These are phyloP conservation scores for Alnus rubra DNA, from an alignment of 306 rosid genomes.

Conservation along the genomic window DNA sequence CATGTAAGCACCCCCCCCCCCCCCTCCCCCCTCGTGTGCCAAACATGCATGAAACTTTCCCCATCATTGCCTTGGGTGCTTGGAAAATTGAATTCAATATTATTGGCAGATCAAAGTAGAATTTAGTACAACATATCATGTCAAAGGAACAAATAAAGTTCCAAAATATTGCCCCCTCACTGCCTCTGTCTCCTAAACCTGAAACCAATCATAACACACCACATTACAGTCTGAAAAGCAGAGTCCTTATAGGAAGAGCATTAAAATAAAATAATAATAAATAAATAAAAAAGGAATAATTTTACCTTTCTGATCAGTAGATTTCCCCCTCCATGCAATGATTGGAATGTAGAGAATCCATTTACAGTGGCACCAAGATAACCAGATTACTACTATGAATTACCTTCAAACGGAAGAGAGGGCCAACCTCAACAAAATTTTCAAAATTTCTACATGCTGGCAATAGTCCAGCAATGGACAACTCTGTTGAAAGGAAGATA, in stretches of 20 bases:
- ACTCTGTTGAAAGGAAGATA: background rate
- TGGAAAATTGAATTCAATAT: background rate
- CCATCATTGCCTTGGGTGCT: conserved; percentile 10
- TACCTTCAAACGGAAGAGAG: too few species aligned
- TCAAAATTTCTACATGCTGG: too few species aligned
- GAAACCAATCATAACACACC: conserved; percentile 12
- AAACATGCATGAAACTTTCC: background rate
- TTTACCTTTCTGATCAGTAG: background rate
- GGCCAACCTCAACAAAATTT: too few species aligned
- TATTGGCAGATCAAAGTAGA: conserved; percentile 7
- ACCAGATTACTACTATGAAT: too few species aligned
- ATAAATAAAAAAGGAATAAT: background rate
- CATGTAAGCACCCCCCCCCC: background rate
- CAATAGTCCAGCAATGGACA: too few species aligned
- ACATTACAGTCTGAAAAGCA: background rate
- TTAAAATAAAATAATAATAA: too few species aligned
- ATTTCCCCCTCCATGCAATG: background rate
- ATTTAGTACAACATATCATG: background rate
- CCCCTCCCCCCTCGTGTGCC: background rate
- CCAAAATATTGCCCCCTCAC: background rate
- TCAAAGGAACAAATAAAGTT: background rate
- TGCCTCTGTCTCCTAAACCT: conserved; percentile 3
- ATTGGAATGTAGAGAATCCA: background rate
- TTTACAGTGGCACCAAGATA: background rate
- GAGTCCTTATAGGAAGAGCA: background rate